A percentile compares a stretch with the other conserved stretches of the same genome.
These are phyloP conservation scores for Madurella mycetomatis DNA, from an alignment of 2,329 filamentous ascomycete species.

Conservation along the genomic window DNA sequence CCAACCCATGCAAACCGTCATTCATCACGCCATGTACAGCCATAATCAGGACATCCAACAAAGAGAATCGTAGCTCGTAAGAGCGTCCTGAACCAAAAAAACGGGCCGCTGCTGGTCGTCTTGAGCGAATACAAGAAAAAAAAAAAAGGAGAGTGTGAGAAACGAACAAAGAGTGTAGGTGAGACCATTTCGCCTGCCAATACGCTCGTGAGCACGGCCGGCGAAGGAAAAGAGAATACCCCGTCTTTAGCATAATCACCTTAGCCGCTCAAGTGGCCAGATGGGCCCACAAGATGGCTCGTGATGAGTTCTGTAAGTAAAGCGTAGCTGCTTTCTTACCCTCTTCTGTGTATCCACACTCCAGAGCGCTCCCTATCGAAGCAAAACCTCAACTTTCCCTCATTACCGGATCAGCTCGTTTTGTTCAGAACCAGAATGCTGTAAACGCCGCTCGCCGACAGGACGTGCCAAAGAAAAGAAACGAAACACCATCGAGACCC, in stretches of 20 bases:
- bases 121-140: constrained; percentile 3
- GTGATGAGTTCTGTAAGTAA: neutral
- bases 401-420: neutral
- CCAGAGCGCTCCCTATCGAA: neutral
- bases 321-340: neutral
- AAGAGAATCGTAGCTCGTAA: constrained; percentile 26
- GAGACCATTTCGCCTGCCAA: neutral
- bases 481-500: too few relatives aligned
- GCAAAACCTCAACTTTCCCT: neutral
- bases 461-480: too few relatives aligned
- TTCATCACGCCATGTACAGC: constrained; percentile 56
- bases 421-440: too few relatives aligned
- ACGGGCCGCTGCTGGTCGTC: constrained; percentile 1
- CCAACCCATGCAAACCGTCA: constrained; percentile 29
- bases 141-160: neutral
- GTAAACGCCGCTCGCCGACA: too few relatives aligned
- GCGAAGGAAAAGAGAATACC: neutral
- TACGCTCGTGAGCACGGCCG: neutral
- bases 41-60: constrained; percentile 37
- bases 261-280: too few relatives aligned
- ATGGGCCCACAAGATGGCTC: too few relatives aligned
- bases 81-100: constrained; percentile 13
- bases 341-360: neutral
- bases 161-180: neutral
- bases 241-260: neutral